phyloP scores from a whole-genome alignment of 2,329 filamentous ascomycete genomes.

The Fusarium heterosporum region DNA sequence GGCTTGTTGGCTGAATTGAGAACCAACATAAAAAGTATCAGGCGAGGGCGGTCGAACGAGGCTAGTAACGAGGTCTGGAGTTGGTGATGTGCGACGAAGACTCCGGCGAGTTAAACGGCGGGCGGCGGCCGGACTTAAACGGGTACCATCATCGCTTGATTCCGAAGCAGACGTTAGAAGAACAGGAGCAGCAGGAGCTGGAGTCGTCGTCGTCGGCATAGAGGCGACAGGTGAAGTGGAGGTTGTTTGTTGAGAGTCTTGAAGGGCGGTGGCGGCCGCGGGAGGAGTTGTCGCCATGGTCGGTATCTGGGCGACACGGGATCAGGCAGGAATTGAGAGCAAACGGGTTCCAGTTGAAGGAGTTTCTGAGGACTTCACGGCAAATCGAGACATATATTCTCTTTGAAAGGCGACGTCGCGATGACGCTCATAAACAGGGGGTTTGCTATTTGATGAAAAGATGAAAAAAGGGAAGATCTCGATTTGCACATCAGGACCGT shows the following conservation, averaged over 20 bases:
- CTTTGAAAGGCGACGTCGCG: constrained; percentile 30
- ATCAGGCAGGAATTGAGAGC: constrained; percentile 12
- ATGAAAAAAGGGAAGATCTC: constrained; percentile 33
- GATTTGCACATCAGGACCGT: constrained; percentile 34
- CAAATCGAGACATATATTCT: constrained; percentile 32
- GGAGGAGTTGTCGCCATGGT: constrained; percentile 42
- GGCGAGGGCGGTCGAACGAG: constrained; percentile 55
- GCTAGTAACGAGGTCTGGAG: constrained; percentile 56
- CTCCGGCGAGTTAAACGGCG: constrained; percentile 54
- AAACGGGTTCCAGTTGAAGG: not conserved
- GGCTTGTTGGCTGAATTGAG: constrained; percentile 44
- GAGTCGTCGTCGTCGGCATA: constrained; percentile 7
- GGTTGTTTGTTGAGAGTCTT: constrained; percentile 27
- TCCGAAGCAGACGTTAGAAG: constrained; percentile 47
- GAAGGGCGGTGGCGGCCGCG: constrained; percentile 6
- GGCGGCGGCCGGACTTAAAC: constrained; percentile 52
- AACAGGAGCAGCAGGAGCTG: constrained; percentile 1
- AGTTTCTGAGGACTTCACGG: constrained; percentile 10
- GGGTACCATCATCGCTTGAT: constrained; percentile 53
- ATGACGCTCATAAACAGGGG: constrained; percentile 35
- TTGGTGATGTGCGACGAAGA: constrained; percentile 52
- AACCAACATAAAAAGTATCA: constrained; percentile 50
- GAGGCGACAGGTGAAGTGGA: constrained; percentile 24
- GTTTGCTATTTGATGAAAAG: constrained; percentile 15
- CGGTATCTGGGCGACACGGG: constrained; percentile 8